Evolutionary conservation across 2,329 filamentous ascomycete genomes (phyloP).

Genomic region (Neofusicoccum umdonicola): DNA sequence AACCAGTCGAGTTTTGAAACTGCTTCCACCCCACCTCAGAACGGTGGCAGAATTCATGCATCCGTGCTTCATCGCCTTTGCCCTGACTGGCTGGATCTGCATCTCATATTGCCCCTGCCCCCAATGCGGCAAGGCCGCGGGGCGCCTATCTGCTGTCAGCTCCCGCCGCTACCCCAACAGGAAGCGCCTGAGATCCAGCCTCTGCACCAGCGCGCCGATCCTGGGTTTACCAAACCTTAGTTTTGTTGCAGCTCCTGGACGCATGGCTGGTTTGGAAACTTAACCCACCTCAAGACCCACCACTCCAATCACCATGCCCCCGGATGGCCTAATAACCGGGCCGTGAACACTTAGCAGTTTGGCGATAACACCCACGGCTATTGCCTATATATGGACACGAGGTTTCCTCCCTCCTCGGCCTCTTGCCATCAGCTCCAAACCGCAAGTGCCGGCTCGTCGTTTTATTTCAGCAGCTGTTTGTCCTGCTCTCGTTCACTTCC

Average conservation of each 20-base stretch:
- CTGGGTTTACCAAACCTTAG: constrained; percentile 19
- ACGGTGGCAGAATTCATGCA: constrained; percentile 20
- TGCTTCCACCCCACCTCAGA: constrained; percentile 31
- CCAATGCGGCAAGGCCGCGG: not conserved
- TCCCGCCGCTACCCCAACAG: constrained; percentile 6
- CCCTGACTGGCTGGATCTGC: constrained; percentile 12
- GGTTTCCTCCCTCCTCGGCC: not conserved
- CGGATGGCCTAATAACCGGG: constrained; percentile 4
- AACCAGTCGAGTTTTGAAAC: constrained; percentile 39
- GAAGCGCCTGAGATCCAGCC: constrained; percentile 13
- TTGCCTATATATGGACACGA: constrained; percentile 11
- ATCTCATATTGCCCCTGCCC: constrained; percentile 1
- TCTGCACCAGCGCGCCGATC: constrained; percentile 12
- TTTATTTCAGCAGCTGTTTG: constrained; percentile 39
- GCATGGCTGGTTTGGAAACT: constrained; percentile 43
- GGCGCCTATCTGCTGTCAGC: constrained; percentile 7
- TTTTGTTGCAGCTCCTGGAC: constrained; percentile 22
- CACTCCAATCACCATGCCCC: constrained; percentile 40
- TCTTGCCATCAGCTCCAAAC: constrained; percentile 30
- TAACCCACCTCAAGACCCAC: constrained; percentile 38
- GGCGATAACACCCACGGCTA: constrained; percentile 30
- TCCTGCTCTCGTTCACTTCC: constrained; percentile 47
- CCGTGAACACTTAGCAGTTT: constrained; percentile 29
- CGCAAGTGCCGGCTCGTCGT: constrained; percentile 37
- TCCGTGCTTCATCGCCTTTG: not conserved